Evolutionary conservation across 2,329 filamentous ascomycete genomes (phyloP).

Genomic region (Zasmidium citrigriseum): DNA sequence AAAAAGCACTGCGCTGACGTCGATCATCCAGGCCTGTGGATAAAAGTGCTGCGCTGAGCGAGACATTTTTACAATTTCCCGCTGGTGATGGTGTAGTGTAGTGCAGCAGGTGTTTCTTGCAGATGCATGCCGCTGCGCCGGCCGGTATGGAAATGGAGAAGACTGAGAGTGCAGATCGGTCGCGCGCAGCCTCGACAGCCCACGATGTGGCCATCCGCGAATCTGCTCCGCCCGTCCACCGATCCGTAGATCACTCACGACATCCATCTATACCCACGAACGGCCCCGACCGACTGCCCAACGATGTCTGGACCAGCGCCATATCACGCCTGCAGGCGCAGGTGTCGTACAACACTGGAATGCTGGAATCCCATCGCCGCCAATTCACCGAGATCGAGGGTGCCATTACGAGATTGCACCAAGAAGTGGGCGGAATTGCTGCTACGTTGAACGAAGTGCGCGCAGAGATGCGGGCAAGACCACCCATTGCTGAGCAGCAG

Average conservation of each 20-base stretch:
- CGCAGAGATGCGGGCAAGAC: slow-evolving; percentile 36
- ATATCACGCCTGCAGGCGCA: slow-evolving; percentile 50
- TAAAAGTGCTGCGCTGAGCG: neutral
- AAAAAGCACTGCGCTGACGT: neutral
- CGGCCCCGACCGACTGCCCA: slow-evolving; percentile 19
- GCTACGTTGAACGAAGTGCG: slow-evolving; percentile 39
- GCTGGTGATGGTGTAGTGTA: neutral
- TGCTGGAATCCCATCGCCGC: slow-evolving; percentile 42
- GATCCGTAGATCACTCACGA: slow-evolving; percentile 17
- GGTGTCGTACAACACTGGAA: slow-evolving; percentile 47
- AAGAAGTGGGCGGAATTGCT: slow-evolving; percentile 39
- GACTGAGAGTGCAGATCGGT: slow-evolving; percentile 15
- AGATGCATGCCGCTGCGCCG: slow-evolving; percentile 2
- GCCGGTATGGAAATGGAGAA: slow-evolving; percentile 24
- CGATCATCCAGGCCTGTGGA: neutral
- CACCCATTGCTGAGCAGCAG: slow-evolving; percentile 15
- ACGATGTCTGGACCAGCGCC: slow-evolving; percentile 40
- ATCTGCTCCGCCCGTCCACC: slow-evolving; percentile 14
- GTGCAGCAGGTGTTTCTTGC: neutral
- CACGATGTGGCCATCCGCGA: slow-evolving; percentile 29
- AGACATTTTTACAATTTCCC: neutral
- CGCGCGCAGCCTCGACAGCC: slow-evolving; percentile 19
- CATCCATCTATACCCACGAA: slow-evolving; percentile 7
- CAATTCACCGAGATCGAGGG: slow-evolving; percentile 46
- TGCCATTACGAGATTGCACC: slow-evolving; percentile 40